These are phyloP conservation scores for Syzygium malaccense DNA, from an alignment of 441 rosid species.

Conservation along the genomic window DNA sequence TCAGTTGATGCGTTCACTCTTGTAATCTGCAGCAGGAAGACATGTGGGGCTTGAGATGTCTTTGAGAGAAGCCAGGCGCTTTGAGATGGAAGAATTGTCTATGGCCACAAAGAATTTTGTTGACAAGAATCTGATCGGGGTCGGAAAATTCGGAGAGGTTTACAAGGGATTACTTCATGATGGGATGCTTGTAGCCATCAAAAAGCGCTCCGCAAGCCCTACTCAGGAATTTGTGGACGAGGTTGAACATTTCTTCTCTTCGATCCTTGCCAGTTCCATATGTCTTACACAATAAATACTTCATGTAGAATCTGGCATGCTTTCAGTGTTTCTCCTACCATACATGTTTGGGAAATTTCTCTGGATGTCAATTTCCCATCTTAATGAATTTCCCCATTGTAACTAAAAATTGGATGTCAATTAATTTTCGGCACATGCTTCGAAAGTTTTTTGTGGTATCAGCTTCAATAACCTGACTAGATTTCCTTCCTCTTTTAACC, in stretches of 20 bases:
- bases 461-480: not conserved
- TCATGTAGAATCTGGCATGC: not conserved
- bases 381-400: not conserved
- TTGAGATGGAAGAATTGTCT: constrained; percentile 62
- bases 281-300: not conserved
- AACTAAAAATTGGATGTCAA: not conserved
- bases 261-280: not conserved
- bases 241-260: constrained; percentile 22
- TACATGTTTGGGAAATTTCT: not conserved
- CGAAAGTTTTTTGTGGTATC: not conserved
- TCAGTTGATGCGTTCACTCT: not conserved
- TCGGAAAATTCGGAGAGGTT: constrained; percentile 65
- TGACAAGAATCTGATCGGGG: constrained; percentile 54
- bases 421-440: not conserved
- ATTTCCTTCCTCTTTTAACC: not conserved
- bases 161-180: constrained; percentile 73
- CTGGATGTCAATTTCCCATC: not conserved
- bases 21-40: constrained; percentile 38
- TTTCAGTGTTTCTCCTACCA: not conserved
- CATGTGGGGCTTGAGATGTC: constrained; percentile 46
- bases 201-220: constrained; percentile 48
- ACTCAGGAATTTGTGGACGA: constrained; percentile 53
- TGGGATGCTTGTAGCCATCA: constrained; percentile 71
- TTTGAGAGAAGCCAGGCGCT: constrained; percentile 49
- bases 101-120: constrained; percentile 58